Conservation (phyloP, 352 stramenopile species). For the Thraustotheca clavata region DNA sequence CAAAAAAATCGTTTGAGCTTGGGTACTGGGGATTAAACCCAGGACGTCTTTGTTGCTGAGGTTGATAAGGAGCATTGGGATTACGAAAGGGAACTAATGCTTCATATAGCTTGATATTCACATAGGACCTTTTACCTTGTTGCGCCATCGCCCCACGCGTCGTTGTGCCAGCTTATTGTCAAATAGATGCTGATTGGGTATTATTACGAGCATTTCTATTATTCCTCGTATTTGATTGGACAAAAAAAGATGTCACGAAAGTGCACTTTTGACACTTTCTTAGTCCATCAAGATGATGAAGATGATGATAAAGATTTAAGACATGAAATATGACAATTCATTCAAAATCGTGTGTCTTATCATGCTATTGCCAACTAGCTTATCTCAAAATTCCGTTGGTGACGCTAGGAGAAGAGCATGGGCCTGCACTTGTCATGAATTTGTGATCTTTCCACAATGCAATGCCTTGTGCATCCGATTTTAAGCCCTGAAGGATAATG, state of each 20-base stretch:
- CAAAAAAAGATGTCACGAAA: no score
- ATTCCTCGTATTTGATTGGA: no score
- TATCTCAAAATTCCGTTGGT: conserved; percentile 52
- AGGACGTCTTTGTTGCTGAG: conserved; percentile 26
- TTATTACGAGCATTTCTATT: no score
- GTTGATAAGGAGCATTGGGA: conserved; percentile 36
- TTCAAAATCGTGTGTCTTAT: background rate
- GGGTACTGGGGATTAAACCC: conserved; percentile 19
- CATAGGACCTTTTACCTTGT: conserved; percentile 22
- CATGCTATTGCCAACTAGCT: background rate
- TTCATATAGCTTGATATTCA: background rate
- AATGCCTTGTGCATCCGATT: conserved; percentile 65
- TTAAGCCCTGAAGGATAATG: conserved; percentile 39
- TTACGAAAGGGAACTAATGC: conserved; percentile 52
- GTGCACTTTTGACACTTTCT: no score
- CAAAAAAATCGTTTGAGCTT: background rate
- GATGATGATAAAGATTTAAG: no score
- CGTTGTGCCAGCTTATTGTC: no score
- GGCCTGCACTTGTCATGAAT: conserved; percentile 59
- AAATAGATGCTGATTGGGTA: no score
- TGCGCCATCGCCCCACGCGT: conserved; percentile 29
- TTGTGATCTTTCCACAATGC: conserved; percentile 77
- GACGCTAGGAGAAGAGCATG: conserved; percentile 57
- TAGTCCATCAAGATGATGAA: no score
- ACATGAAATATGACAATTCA: no score